Evolutionary conservation across 495 filamentous ascomycete genomes (phyloP), one percentile per base, ranked within the genome.

Genomic region (Evansstolkia leycettana): DNA sequence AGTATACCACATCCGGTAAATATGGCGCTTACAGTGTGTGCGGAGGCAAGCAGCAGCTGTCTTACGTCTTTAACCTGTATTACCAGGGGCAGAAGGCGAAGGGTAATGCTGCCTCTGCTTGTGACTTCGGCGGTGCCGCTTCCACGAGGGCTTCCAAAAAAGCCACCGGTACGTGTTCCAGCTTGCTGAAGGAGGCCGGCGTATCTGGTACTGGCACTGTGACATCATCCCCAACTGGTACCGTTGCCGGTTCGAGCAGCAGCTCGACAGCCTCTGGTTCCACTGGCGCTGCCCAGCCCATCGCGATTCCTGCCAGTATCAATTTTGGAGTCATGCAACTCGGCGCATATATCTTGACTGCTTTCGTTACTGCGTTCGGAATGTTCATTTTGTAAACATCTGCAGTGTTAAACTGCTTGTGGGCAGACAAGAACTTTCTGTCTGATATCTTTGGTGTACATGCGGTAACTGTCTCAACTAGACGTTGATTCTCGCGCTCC

Each of bases 11-110:
- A 34, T 70, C 66, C 12, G 90, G 85, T 34, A 63, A 65, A 5
- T 96, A 87, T 52, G 89, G 89, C 25, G 76, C 84, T 7, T 94
- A 85, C 62, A 74, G 76, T 50, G 84, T 90, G 72, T 96, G 90
- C 69, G 72, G 65, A 39, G 42, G 73, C 43, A 72, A 67, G 41
- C 70, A 93, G 54, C 73, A 89, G 61, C 74, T 95, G 10, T 78
- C 76, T 28, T 90, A 73, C 48, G 83, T 76, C 19, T 72, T 95
- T 43, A 76, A 94, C 57, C 51, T 57, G 29, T 96, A 93, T 69
- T 89, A 88, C 58, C 53, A 75, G 28, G 55, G 58, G 43, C 75
- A 82, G 59, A 59, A 60, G 8, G 40, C 34, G 12, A 52, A 65
- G 28, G 50, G 50, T 30, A 64, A 61, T 25, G 64, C 57, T 32